Base-by-base conservation (phyloP, 2,329 filamentous ascomycete genomes). In the Cryphonectria japonica region DNA sequence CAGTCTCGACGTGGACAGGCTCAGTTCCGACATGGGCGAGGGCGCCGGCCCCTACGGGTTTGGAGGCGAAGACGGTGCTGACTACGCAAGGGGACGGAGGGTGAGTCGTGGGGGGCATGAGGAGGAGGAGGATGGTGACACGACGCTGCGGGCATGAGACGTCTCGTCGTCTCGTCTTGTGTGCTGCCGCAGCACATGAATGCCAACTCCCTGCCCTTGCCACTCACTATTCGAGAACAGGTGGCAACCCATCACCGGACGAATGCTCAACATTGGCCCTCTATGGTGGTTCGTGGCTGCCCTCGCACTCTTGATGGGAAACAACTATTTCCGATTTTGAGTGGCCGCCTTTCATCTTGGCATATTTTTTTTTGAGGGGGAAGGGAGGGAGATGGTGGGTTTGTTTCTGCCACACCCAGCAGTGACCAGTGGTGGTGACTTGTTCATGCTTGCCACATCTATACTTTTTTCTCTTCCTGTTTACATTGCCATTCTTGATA, bases 1-100 rank as follows among this genome's bases (percentile, higher is more conserved):
- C 32, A 84, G 85, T 52, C 76, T 84, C 26, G 84, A 85, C 32
- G 80, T 76, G 4, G 83, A 80, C 75, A 79, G 80, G 32, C 37
- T 68, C 26, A 68, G 66, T 19, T 14, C 39, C 3, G 59, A 63
- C 3, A 80, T 79, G 26, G 65, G 16, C 3, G 80, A 81, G 46
- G 69, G 76, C 19, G 32, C 8, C 11, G 46, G 46, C 2, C 16
- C 32, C 32, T 52, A 29, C 34, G 46, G 79, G 34, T 9, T 64
- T 26, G 63, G 13, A 32, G 43, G 41, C 14, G 29, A 60, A 3
- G 68, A 13, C 11, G 50, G 11, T 32, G 61, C 63, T 11, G 61
- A 57, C 7, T 41, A 32, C 26, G 65, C 52, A 26, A 29, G 46
- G 43, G 65, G 63, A n/a, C 46, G 63, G 63, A 46, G 19, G 16